phyloP scores from a whole-genome alignment of 208 protist species.

The Herpetomonas muscarum region DNA sequence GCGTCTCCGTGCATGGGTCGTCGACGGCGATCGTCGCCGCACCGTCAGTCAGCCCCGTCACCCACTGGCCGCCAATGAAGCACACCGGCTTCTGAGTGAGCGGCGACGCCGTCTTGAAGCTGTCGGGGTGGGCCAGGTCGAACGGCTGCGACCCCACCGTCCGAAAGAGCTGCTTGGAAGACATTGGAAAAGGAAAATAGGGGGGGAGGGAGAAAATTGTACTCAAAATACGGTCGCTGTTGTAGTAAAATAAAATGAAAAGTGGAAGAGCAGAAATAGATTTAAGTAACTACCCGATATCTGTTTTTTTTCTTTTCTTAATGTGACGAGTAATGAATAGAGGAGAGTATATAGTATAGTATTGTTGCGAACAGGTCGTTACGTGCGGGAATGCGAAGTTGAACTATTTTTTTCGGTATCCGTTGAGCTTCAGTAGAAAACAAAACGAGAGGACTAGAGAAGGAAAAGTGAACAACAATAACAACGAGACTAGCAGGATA shows the following conservation, averaged over 20 bases:
- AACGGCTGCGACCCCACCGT: conserved; percentile 31
- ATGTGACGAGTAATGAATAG: not conserved
- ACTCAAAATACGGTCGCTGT: conserved; percentile 2
- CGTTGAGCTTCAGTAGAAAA: too few species aligned
- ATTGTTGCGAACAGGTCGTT: too few species aligned
- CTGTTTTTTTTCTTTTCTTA: conserved; percentile 6
- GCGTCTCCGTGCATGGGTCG: conserved; percentile 69
- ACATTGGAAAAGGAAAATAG: conserved; percentile 13
- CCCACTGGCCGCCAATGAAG: conserved; percentile 71
- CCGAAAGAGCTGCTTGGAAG: conserved; percentile 19
- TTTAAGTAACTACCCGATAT: not conserved
- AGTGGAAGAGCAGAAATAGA: conserved; percentile 18
- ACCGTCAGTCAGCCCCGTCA: conserved; percentile 12
- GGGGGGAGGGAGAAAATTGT: conserved; percentile 9
- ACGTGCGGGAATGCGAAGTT: too few species aligned
- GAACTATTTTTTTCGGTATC: too few species aligned
- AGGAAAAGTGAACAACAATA: too few species aligned
- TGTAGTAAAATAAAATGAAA: conserved; percentile 14
- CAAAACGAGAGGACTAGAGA: too few species aligned
- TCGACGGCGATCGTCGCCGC: conserved; percentile 45
- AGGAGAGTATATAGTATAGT: too few species aligned
- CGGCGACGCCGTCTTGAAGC: conserved; percentile 27
- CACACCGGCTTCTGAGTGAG: conserved; percentile 38
- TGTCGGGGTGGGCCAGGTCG: conserved; percentile 29
- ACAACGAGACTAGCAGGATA: too few species aligned